phyloP scores from a whole-genome alignment of 2,329 filamentous ascomycete species.

The Monilinia polystroma region DNA sequence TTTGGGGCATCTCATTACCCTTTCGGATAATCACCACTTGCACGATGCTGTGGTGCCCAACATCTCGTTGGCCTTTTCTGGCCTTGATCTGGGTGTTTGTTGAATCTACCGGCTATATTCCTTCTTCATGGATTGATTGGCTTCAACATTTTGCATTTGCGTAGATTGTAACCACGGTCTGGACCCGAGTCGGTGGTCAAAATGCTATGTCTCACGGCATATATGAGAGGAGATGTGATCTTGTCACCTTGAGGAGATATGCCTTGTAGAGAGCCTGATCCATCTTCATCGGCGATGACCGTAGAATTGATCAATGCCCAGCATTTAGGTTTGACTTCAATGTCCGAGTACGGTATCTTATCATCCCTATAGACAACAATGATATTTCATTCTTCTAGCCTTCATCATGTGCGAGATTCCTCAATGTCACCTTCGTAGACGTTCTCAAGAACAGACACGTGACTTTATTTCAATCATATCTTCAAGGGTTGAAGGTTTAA shows the following conservation, averaged over 20 bases:
- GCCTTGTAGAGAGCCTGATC: slow-evolving; percentile 14
- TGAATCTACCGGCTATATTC: not conserved
- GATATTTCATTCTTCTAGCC: not conserved
- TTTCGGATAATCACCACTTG: not conserved
- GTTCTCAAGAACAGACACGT: not conserved
- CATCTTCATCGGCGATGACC: slow-evolving; percentile 16
- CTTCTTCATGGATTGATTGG: not conserved
- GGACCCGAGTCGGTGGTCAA: slow-evolving; percentile 15
- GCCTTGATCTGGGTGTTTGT: slow-evolving; percentile 2
- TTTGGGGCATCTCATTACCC: slow-evolving; percentile 3
- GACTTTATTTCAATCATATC: not conserved
- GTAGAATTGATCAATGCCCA: not conserved
- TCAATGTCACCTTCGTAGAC: not conserved
- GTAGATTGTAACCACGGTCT: slow-evolving; percentile 1
- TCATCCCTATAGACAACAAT: not conserved
- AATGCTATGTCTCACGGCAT: slow-evolving; percentile 10
- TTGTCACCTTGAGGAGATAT: slow-evolving; percentile 11
- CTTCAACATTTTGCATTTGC: slow-evolving; percentile 2
- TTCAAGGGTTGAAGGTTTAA: not conserved
- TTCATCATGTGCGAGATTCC: not conserved
- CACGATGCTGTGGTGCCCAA: slow-evolving; percentile 22
- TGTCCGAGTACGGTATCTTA: not conserved
- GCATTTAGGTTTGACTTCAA: not conserved
- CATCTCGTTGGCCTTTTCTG: slow-evolving; percentile 4
- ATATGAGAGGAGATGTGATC: slow-evolving; percentile 15